phyloP scores from a whole-genome alignment of 2,329 filamentous ascomycete genomes.

The Shiraia sp. region DNA sequence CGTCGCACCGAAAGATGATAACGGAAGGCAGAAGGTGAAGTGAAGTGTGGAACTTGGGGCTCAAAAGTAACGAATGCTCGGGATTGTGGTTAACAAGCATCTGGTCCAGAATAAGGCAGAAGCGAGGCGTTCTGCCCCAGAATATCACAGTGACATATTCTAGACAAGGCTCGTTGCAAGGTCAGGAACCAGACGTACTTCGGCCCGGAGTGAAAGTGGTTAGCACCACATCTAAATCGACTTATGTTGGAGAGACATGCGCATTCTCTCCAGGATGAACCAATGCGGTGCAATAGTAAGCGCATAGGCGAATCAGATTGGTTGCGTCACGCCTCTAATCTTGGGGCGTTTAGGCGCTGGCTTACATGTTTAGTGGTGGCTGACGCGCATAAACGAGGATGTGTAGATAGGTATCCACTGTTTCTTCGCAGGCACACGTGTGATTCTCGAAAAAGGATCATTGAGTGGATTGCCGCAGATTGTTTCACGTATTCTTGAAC shows the following conservation, averaged over 20 bases:
- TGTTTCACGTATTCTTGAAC: too few relatives aligned
- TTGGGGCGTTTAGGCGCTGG: conserved; percentile 19
- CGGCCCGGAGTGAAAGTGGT: conserved; percentile 4
- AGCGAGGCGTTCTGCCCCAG: conserved; percentile 7
- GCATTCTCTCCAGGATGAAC: conserved; percentile 9
- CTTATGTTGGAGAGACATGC: conserved; percentile 4
- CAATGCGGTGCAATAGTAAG: conserved; percentile 17
- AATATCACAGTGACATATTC: conserved; percentile 19
- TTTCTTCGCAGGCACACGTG: not conserved
- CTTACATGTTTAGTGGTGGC: conserved; percentile 22
- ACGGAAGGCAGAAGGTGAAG: conserved; percentile 1
- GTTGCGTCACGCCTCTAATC: conserved; percentile 19
- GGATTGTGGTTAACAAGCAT: not conserved
- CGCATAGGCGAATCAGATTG: conserved; percentile 9
- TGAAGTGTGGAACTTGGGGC: not conserved
- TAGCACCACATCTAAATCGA: conserved; percentile 4
- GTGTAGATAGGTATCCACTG: not conserved
- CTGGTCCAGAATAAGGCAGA: conserved; percentile 7
- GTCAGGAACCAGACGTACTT: conserved; percentile 8
- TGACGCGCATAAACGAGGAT: conserved; percentile 19
- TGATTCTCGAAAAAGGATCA: not conserved
- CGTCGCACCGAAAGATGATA: too few relatives aligned
- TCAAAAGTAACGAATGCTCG: not conserved
- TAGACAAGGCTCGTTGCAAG: conserved; percentile 24
- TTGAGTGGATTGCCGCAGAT: not conserved